A percentile compares a stretch with the other conserved stretches of the same genome.
Conservation (phyloP, 1,284 basidiomycete species). For the Pterulicium gracile region DNA sequence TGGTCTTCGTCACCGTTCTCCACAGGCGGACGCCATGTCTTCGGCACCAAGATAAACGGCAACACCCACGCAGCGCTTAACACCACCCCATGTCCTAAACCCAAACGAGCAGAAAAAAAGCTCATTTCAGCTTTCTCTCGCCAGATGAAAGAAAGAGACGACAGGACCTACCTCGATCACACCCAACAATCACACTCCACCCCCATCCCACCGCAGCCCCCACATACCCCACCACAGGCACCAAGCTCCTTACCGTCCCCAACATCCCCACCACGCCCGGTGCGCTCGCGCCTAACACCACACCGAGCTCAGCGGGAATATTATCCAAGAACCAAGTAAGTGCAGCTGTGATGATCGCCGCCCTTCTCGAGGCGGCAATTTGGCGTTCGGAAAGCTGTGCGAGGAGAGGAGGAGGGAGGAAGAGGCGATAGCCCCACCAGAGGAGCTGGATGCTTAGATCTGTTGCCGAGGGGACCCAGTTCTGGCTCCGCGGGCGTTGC, state of each 20-base stretch:
- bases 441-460: not conserved
- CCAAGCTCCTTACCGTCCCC: not conserved
- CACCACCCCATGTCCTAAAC: not conserved
- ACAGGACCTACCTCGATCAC: not conserved
- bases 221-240: slow-evolving; percentile 1
- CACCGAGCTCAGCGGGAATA: not conserved
- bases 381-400: not conserved
- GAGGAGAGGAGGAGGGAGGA: not conserved
- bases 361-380: not conserved
- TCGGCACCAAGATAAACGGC: not conserved
- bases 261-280: not conserved
- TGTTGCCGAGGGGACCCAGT: not conserved
- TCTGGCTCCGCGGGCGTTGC: not conserved
- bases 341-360: not conserved
- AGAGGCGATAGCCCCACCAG: slow-evolving; percentile 1
- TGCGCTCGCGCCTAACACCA: not conserved
- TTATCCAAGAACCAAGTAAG: not conserved
- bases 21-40: not conserved
- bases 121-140: too few relatives aligned
- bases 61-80: not conserved
- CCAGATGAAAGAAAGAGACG: too few relatives aligned
- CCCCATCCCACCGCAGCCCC: not conserved
- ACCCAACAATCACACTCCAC: not conserved
- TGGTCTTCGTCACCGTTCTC: not conserved
- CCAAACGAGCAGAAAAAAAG: too few relatives aligned